Base-by-base conservation (phyloP, 129 eudicot genomes). In the Centrapalus pauciflorus region DNA sequence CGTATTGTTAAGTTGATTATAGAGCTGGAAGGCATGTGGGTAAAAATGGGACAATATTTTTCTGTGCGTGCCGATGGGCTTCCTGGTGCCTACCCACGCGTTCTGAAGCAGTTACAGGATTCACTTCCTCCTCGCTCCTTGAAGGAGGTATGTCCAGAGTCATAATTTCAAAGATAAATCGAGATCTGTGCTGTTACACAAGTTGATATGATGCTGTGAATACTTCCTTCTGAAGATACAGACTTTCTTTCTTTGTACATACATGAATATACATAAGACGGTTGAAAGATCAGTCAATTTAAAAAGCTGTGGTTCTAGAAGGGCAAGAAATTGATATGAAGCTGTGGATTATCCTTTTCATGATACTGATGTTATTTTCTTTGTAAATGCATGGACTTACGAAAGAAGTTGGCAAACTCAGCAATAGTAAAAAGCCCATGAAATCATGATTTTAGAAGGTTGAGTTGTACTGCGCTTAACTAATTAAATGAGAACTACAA, bases 51-150 rank as follows among this genome's bases (percentile, higher is more conserved):
- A 29, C 97, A 90, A 66, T 90, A 90, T 76, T 80, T 90, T 34
- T 90, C 96, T 2, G 90, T 94, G 56, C 93, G 94, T 72, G 96
- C 96, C 55, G 97, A 90, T 50, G 96, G 87, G 52, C 96, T 90
- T 65, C 97, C 97, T 5, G 79, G 83, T 55, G 93, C 96, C 61
- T 90, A 84, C 74, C 87, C 87, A 73, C 66, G 61, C 59, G 78
- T 73, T 66, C 70, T 90, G 72, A 78, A 75, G 77, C 93, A 84
- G 83, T 81, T 90, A 20, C 96, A 90, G 72, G 97, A 90, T 77
- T 84, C 96, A 40, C 97, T 90, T 61, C 97, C 97, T 61, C 90
- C 97, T 58, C 97, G 97, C 26, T 64, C 80, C 66, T 61, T 84
- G 49, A 70, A 87, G 66, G 97, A 84, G 97, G 96, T 90, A 78